Evolutionary conservation across 768 basidiomycete species (phyloP).

Genomic region (Lactifluus subvellereus): DNA sequence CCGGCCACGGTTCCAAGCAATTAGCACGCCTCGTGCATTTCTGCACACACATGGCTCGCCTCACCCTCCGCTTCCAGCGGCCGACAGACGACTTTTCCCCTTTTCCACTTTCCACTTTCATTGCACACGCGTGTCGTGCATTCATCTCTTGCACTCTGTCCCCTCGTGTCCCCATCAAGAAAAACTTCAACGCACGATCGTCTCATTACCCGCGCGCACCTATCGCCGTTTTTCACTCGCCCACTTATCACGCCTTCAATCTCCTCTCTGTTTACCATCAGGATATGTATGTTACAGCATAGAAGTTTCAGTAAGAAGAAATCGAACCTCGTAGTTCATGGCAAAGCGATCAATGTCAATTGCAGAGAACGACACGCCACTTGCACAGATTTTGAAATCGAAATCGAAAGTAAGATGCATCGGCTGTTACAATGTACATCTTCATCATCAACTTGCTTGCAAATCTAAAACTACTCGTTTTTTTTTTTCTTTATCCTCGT

Average conservation of each 20-base stretch:
- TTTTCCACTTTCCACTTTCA: neutral
- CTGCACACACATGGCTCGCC: neutral
- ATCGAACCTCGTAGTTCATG: neutral
- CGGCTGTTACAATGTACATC: neutral
- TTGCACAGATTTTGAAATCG: neutral
- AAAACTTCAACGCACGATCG: neutral
- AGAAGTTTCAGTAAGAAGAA: neutral
- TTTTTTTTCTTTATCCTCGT: neutral
- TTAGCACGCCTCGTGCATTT: neutral
- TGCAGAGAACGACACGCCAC: neutral
- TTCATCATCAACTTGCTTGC: neutral
- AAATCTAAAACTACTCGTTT: neutral
- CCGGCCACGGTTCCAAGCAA: neutral
- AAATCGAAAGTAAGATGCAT: neutral
- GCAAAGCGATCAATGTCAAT: neutral
- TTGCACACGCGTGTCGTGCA: neutral
- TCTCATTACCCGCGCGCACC: neutral
- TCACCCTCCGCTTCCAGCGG: neutral
- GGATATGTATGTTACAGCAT: conserved; percentile 3
- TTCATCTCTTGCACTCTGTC: neutral
- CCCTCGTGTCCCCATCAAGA: neutral
- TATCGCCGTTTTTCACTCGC: neutral
- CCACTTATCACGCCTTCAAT: neutral
- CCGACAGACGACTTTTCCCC: neutral
- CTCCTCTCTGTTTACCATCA: neutral